Percentiles rank a stretch among this genome's conserved stretches.
These are phyloP conservation scores for Xylariales sp. DNA, from an alignment of 2,329 filamentous ascomycete species.

Conservation along the genomic window DNA sequence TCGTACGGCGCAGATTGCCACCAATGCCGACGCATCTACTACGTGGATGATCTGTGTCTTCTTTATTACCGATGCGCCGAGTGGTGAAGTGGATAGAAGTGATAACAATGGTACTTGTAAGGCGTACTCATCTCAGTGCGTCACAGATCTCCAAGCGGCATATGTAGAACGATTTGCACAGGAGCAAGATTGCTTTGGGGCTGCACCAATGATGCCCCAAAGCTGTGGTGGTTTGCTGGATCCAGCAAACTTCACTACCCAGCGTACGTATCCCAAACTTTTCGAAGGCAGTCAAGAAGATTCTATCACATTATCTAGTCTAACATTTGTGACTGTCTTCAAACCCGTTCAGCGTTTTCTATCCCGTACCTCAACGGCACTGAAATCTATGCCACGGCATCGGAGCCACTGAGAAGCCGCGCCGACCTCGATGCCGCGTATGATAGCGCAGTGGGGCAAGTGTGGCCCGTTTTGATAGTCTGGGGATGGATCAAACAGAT, in stretches of 20 bases:
- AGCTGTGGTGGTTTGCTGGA: conserved; percentile 18
- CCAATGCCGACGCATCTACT: conserved; percentile 18
- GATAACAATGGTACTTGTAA: conserved; percentile 13
- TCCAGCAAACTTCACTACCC: conserved; percentile 14
- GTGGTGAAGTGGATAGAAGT: conserved; percentile 11
- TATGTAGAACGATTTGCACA: conserved; percentile 18
- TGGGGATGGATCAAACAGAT: conserved; percentile 24
- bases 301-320: no score
- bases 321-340: neutral
- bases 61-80: conserved; percentile 15
- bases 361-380: conserved; percentile 16
- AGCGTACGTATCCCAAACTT: conserved; percentile 13
- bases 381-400: conserved; percentile 21
- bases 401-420: conserved; percentile 15
- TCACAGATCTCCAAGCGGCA: conserved; percentile 19
- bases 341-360: conserved; percentile 14
- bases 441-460: conserved; percentile 10
- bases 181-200: conserved; percentile 19
- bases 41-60: conserved; percentile 24
- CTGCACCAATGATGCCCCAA: conserved; percentile 16
- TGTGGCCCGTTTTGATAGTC: conserved; percentile 19
- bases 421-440: conserved; percentile 11
- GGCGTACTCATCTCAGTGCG: conserved; percentile 16
- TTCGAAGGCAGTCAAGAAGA: neutral
- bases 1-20: conserved; percentile 10